These are phyloP conservation scores for Diaporthe helianthi DNA, from an alignment of 2,329 filamentous ascomycete genomes.

Conservation along the genomic window DNA sequence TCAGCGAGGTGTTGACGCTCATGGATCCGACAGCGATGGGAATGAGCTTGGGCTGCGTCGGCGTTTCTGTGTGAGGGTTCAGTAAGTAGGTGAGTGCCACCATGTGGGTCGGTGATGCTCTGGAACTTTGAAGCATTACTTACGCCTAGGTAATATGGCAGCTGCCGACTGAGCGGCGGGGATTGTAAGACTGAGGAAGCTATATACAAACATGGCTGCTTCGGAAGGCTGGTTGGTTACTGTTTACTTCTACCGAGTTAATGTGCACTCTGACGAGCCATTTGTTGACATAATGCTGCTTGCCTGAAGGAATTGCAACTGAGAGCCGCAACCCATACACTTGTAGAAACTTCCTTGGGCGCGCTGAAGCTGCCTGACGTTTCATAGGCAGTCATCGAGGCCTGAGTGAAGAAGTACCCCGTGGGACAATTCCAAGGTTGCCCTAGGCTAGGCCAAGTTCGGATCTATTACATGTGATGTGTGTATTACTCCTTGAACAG, in stretches of 20 bases:
- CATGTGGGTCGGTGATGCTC: too few species aligned
- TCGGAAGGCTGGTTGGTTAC: too few species aligned
- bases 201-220: not conserved
- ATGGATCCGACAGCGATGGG: conserved; percentile 4
- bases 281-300: not conserved
- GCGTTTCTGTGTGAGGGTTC: not conserved
- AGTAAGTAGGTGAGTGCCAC: not conserved
- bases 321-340: not conserved
- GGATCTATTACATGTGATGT: too few species aligned
- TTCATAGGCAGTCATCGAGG: not conserved
- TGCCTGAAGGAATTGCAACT: not conserved
- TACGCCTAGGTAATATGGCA: not conserved
- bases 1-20: conserved; percentile 17
- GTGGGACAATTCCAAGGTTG: too few species aligned
- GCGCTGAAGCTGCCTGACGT: not conserved
- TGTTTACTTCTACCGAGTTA: not conserved
- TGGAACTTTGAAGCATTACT: not conserved
- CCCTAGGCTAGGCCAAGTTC: not conserved
- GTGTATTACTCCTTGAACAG: too few species aligned
- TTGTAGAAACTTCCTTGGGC: not conserved
- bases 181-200: not conserved
- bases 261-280: not conserved
- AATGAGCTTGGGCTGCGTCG: not conserved
- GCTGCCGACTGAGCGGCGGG: not conserved
- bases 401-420: not conserved